Percentiles rank a stretch among this genome's conserved stretches.
Conservation (phyloP, 1,139 yeast species). For the Wickerhamomyces sp. region DNA sequence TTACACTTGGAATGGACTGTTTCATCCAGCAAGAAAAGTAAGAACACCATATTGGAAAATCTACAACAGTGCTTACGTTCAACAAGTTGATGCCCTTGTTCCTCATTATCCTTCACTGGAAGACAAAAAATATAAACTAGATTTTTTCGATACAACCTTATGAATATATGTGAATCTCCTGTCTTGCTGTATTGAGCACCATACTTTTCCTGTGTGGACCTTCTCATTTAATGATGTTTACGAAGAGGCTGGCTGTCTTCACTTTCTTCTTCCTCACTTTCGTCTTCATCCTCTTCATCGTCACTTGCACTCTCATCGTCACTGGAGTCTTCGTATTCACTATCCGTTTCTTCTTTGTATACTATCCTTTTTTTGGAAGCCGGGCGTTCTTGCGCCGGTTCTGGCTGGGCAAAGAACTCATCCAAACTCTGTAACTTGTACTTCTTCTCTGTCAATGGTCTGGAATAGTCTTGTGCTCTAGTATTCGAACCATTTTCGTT, state of each 20-base stretch:
- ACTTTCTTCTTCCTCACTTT: constrained; percentile 20
- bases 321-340: constrained; percentile 26
- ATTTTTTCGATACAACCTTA: constrained; percentile 34
- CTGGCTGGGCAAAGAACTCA: constrained; percentile 63
- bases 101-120: constrained; percentile 73
- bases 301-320: constrained; percentile 27
- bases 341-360: constrained; percentile 26
- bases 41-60: constrained; percentile 82
- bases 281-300: constrained; percentile 27
- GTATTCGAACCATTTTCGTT: constrained; percentile 6
- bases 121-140: constrained; percentile 29
- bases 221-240: constrained; percentile 6
- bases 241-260: constrained; percentile 13
- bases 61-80: constrained; percentile 73
- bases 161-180: constrained; percentile 2
- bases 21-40: constrained; percentile 90
- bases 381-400: constrained; percentile 22
- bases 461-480: neutral
- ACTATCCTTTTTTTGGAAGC: constrained; percentile 26
- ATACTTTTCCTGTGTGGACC: constrained; percentile 3
- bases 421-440: constrained; percentile 72
- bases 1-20: constrained; percentile 83
- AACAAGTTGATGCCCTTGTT: constrained; percentile 68
- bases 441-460: constrained; percentile 28
- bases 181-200: constrained; percentile 8